These are phyloP conservation scores for Nothophaeocryptopus gaeumannii DNA, from an alignment of 2,329 filamentous ascomycete species.

Conservation along the genomic window DNA sequence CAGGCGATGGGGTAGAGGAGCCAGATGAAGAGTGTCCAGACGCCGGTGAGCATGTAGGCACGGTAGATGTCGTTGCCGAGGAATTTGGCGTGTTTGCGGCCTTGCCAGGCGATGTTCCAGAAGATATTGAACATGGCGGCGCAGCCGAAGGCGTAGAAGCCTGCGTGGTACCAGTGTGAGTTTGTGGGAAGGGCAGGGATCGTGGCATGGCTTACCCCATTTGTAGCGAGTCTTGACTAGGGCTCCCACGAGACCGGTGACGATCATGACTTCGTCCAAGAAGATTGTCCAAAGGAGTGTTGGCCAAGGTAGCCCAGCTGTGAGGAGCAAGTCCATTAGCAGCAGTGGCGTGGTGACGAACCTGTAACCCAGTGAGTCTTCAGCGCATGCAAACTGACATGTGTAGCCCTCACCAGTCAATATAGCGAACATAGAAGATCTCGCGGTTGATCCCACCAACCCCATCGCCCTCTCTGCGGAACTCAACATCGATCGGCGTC, in stretches of 20 bases:
- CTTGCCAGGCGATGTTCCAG: slow-evolving; percentile 42
- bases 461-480: slow-evolving; percentile 42
- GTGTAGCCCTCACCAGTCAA: slow-evolving; percentile 50
- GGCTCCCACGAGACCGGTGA: slow-evolving; percentile 61
- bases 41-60: slow-evolving; percentile 52
- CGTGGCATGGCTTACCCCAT: slow-evolving; percentile 54
- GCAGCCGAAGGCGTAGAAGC: slow-evolving; percentile 30
- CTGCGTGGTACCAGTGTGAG: slow-evolving; percentile 35
- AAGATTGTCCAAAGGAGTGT: slow-evolving; percentile 61
- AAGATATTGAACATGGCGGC: slow-evolving; percentile 55
- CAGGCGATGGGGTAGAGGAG: slow-evolving; percentile 60
- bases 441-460: slow-evolving; percentile 53
- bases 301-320: slow-evolving; percentile 59
- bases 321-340: slow-evolving; percentile 58
- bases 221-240: slow-evolving; percentile 60
- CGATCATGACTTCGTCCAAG: slow-evolving; percentile 61
- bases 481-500: slow-evolving; percentile 59
- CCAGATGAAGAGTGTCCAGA: slow-evolving; percentile 56
- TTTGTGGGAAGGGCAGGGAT: slow-evolving; percentile 32
- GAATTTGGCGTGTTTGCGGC: slow-evolving; percentile 50
- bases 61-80: slow-evolving; percentile 51
- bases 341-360: slow-evolving; percentile 60
- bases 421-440: slow-evolving; percentile 62
- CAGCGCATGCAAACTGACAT: not conserved
- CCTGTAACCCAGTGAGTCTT: slow-evolving; percentile 12